phyloP scores from a whole-genome alignment of 176 grass and related monocot species.

The Cenchrus fungigraminus region DNA sequence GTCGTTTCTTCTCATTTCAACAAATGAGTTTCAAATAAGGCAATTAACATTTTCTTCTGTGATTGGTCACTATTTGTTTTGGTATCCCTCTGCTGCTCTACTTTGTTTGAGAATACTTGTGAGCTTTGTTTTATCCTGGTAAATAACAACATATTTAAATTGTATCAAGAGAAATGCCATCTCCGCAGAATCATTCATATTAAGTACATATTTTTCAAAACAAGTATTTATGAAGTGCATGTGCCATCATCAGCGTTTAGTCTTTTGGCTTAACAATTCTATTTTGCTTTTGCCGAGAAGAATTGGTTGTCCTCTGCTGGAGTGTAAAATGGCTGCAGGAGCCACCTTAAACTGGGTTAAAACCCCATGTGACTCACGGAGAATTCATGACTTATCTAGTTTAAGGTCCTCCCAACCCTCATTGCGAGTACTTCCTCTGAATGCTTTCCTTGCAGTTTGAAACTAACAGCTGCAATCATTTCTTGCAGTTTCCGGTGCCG shows the following conservation, averaged over 20 bases:
- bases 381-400: conserved; percentile 58
- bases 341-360: conserved; percentile 69
- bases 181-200: not conserved
- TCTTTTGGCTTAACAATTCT: not conserved
- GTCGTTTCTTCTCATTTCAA: not conserved
- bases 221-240: not conserved
- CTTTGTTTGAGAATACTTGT: conserved; percentile 2
- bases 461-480: conserved; percentile 21
- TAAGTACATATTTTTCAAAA: not conserved
- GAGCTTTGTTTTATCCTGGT: conserved; percentile 8
- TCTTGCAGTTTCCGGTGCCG: conserved; percentile 62
- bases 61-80: not conserved
- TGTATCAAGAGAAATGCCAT: not conserved
- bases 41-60: not conserved
- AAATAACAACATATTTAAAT: not conserved
- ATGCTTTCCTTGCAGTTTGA: not conserved
- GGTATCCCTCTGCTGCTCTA: not conserved
- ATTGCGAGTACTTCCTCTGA: not conserved
- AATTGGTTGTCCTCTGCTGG: not conserved
- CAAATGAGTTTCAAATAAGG: not conserved
- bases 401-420: conserved; percentile 58
- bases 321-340: conserved; percentile 56
- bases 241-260: not conserved
- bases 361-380: conserved; percentile 56
- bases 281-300: conserved; percentile 26